phyloP scores from a whole-genome alignment of 2,329 filamentous ascomycete genomes.

The Penicillium sumatraense region DNA sequence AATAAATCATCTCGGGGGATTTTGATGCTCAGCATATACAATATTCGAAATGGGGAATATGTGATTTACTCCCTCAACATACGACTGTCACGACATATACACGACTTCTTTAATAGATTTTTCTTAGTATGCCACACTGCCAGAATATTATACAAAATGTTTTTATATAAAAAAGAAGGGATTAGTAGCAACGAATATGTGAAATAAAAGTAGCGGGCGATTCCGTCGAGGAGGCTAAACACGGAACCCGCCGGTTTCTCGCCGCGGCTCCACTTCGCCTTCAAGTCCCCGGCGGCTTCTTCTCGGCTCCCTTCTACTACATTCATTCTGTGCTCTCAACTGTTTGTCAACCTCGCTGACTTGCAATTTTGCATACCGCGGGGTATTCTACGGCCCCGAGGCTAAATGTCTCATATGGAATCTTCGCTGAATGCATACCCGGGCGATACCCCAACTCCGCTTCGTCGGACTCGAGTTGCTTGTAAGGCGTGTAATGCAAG shows the following conservation, averaged over 20 bases:
- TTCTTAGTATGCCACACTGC: too few relatives aligned
- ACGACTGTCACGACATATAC: not conserved
- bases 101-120: not conserved
- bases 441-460: not conserved
- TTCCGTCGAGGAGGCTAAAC: too few relatives aligned
- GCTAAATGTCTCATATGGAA: not conserved
- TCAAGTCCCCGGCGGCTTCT: not conserved
- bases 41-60: too few relatives aligned
- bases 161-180: too few relatives aligned
- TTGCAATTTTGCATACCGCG: not conserved
- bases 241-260: not conserved
- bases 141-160: too few relatives aligned
- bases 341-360: not conserved
- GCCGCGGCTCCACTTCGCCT: not conserved
- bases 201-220: too few relatives aligned
- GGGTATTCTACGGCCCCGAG: not conserved
- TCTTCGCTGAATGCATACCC: not conserved
- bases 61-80: too few relatives aligned
- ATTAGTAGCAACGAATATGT: too few relatives aligned
- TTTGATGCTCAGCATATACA: not conserved
- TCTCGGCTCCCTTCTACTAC: not conserved
- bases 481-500: constrained; percentile 31
- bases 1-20: too few relatives aligned
- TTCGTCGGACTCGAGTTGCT: constrained; percentile 21
- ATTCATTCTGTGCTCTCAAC: not conserved